Evolutionary conservation across 495 filamentous ascomycete species (phyloP), one percentile per base, ranked within the genome.

Genomic region (Bacidia gigantensis): DNA sequence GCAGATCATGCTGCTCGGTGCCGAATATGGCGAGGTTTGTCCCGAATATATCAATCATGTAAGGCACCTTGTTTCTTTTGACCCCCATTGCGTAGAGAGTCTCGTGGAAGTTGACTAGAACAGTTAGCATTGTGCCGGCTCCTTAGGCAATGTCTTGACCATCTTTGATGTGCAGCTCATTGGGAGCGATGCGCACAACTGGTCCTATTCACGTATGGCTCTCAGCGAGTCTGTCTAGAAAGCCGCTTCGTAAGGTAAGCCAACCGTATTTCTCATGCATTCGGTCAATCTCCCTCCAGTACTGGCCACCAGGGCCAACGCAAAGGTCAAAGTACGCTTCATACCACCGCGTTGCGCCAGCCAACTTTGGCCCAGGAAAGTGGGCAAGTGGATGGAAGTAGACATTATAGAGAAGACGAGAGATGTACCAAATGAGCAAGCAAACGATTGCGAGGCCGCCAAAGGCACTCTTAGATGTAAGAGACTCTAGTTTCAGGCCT

Each of bases 311-410:
- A 26, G 18, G 21, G 10, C 23, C 3, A 21, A 45, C 52, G 1
- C 52, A 9, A 21, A 56, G 9, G 46, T 52, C 49, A 12, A 46
- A 26, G 29, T 45, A 52, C 17, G 44, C 45, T 40, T 52, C 54
- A 20, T 49, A 52, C 54, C 50, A 54, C 23, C 40, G 49, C n/a
- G 43, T 47, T 11, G 43, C 21, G 3, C 46, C 46, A 2, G 48
- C 39, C 20, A 78, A 56, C 20, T 62, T 64, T 3, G 75, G 74
- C 0, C 75, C 75, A 0, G 70, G 73, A 39, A 73, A 70, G 1
- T 56, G 54, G 12, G 69, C 59, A 3, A 75, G 62, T 0, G 72
- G 70, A 41, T 65, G 63, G 3, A 74, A 52, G n/a, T 56, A 65
- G 3, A 74, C 60, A 7, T 68, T 65, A 42, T 72, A 73, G 38